Evolutionary conservation across 306 rosid genomes (phyloP).

Genomic region (Carpinus fangiana): DNA sequence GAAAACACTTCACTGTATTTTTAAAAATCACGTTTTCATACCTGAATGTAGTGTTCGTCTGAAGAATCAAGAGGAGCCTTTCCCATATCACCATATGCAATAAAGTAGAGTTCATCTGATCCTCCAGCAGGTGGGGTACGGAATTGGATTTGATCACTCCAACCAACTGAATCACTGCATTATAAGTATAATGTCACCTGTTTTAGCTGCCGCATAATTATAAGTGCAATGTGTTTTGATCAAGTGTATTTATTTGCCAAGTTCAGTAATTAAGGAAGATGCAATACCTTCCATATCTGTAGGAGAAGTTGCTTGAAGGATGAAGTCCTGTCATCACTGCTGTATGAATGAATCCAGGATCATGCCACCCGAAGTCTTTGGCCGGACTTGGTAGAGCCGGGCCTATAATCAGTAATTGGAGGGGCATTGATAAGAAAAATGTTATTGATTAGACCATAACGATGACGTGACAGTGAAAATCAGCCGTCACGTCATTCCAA

Average conservation of each 20-base stretch:
- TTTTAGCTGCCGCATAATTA: neutral
- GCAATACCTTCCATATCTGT: slow-evolving; percentile 79
- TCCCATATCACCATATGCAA: slow-evolving; percentile 87
- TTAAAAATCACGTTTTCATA: neutral
- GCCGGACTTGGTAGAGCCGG: slow-evolving; percentile 62
- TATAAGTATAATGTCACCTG: neutral
- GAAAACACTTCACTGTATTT: too few relatives aligned
- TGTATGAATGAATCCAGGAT: slow-evolving; percentile 88
- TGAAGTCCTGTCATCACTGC: slow-evolving; percentile 71
- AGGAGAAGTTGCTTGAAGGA: slow-evolving; percentile 64
- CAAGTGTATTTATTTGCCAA: neutral
- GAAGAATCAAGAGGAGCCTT: slow-evolving; percentile 83
- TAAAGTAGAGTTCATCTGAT: slow-evolving; percentile 55
- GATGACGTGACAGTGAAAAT: too few relatives aligned
- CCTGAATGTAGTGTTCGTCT: slow-evolving; percentile 89
- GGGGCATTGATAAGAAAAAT: too few relatives aligned
- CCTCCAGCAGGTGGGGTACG: slow-evolving; percentile 83
- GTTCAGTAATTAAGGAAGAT: neutral
- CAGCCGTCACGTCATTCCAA: too few relatives aligned
- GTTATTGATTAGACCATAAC: too few relatives aligned
- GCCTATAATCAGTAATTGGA: slow-evolving; percentile 33
- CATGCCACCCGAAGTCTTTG: slow-evolving; percentile 94
- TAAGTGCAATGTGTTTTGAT: too few relatives aligned
- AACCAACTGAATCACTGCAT: slow-evolving; percentile 62
- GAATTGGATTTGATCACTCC: slow-evolving; percentile 62